Percentiles rank a stretch among this genome's conserved stretches.
These are phyloP conservation scores for Aspergillus luchuensis DNA, from an alignment of 2,329 filamentous ascomycete species.

Conservation along the genomic window DNA sequence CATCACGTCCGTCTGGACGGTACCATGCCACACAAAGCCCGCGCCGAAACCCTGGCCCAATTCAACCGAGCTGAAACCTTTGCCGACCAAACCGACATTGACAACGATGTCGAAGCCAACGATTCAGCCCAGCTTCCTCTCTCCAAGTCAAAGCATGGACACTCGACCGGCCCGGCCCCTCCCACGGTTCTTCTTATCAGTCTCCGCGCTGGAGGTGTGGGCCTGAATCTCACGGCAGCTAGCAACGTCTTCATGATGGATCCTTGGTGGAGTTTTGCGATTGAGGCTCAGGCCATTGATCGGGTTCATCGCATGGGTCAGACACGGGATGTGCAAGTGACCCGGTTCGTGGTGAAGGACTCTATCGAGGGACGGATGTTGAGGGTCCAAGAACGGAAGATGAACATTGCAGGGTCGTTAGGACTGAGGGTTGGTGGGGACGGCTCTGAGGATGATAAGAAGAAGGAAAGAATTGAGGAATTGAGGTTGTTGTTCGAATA, in stretches of 20 bases:
- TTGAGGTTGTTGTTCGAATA: constrained; percentile 77
- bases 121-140: constrained; percentile 4
- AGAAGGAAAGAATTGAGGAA: constrained; percentile 85
- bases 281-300: constrained; percentile 96
- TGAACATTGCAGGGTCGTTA: constrained; percentile 78
- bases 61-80: constrained; percentile 59
- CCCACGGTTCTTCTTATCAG: constrained; percentile 72
- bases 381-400: constrained; percentile 90
- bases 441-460: constrained; percentile 86
- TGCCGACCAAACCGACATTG: constrained; percentile 36
- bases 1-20: constrained; percentile 87
- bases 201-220: constrained; percentile 87
- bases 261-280: constrained; percentile 97
- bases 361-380: constrained; percentile 97
- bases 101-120: constrained; percentile 36
- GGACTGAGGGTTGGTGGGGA: constrained; percentile 96
- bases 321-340: constrained; percentile 78
- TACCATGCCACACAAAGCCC: constrained; percentile 80
- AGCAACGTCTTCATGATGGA: constrained; percentile 98
- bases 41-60: constrained; percentile 73
- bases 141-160: neutral
- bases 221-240: constrained; percentile 86
- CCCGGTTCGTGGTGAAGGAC: constrained; percentile 82
- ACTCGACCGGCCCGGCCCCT: constrained; percentile 18
- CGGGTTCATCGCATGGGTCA: constrained; percentile 97